phyloP scores from a whole-genome alignment of 1,139 yeast species.

The Geotrichum australiense region DNA sequence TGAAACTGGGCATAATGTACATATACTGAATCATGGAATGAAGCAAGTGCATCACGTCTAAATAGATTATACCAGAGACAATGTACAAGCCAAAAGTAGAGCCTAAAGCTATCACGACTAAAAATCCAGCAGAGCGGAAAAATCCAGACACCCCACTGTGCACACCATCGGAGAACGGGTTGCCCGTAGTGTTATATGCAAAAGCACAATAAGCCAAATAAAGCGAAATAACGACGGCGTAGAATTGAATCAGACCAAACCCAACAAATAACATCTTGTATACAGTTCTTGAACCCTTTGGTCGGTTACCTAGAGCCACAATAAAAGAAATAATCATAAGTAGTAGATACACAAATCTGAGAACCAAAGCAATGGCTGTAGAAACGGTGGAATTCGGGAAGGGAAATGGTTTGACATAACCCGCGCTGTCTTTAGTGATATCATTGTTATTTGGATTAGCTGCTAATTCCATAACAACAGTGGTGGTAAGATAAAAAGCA shows the following conservation, averaged over 20 bases:
- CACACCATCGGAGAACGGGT: constrained; percentile 17
- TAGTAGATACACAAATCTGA: constrained; percentile 34
- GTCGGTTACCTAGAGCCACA: constrained; percentile 40
- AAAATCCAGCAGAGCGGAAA: constrained; percentile 33
- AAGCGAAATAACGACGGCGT: constrained; percentile 36
- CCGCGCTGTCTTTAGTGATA: neutral
- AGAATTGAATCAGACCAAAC: constrained; percentile 37
- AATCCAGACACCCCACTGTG: constrained; percentile 31
- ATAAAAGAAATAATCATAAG: constrained; percentile 36
- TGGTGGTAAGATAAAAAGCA: constrained; percentile 71
- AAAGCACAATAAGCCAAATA: constrained; percentile 36
- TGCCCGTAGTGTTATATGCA: constrained; percentile 14
- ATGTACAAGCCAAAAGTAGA: constrained; percentile 92
- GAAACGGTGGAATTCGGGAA: constrained; percentile 19
- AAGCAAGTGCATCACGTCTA: constrained; percentile 94
- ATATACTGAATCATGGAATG: constrained; percentile 83
- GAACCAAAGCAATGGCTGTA: constrained; percentile 32
- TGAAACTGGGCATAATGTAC: constrained; percentile 80
- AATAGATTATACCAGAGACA: constrained; percentile 57
- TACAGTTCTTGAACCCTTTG: constrained; percentile 35
- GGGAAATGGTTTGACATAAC: constrained; percentile 12
- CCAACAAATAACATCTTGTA: constrained; percentile 33
- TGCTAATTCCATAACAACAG: constrained; percentile 37
- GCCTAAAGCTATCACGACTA: constrained; percentile 69
- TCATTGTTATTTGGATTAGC: constrained; percentile 32